A percentile compares a stretch with the other conserved stretches of the same genome.
These are phyloP conservation scores for Forsythia suspensa DNA, from an alignment of 257 asterid genomes.

Conservation along the genomic window DNA sequence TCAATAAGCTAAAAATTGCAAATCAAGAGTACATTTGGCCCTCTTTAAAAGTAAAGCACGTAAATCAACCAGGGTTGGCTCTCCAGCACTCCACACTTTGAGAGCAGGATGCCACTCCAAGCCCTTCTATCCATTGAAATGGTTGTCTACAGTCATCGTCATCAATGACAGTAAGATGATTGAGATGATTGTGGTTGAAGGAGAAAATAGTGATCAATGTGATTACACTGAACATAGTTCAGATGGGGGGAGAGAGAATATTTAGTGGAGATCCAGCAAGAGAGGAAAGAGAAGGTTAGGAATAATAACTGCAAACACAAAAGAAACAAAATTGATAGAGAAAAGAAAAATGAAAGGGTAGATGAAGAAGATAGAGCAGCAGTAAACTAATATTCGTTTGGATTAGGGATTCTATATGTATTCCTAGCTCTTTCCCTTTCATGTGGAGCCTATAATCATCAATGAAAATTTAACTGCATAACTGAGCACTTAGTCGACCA, in stretches of 20 bases:
- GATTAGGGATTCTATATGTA: neutral
- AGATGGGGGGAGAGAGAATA: no score
- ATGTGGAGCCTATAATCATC: neutral
- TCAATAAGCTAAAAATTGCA: neutral
- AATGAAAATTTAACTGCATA: no score
- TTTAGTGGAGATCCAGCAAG: no score
- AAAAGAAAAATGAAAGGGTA: neutral
- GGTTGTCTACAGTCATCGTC: neutral
- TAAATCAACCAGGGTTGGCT: neutral
- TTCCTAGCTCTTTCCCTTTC: neutral
- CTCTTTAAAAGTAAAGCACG: neutral
- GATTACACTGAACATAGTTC: no score
- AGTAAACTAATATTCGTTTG: neutral
- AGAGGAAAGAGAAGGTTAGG: no score
- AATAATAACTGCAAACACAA: neutral
- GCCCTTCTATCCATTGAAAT: neutral
- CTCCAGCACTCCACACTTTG: neutral
- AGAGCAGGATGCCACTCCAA: neutral
- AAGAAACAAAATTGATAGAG: neutral
- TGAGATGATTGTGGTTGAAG: neutral
- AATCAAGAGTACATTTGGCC: neutral
- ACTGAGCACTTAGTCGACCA: neutral
- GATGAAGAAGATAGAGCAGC: neutral
- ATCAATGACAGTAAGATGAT: neutral
- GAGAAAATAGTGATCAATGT: neutral